Evolutionary conservation across 371 early-diverging fungal genomes (phyloP), one percentile per base, ranked within the genome.

Genomic region (Thermomucor indicae-seudaticae): DNA sequence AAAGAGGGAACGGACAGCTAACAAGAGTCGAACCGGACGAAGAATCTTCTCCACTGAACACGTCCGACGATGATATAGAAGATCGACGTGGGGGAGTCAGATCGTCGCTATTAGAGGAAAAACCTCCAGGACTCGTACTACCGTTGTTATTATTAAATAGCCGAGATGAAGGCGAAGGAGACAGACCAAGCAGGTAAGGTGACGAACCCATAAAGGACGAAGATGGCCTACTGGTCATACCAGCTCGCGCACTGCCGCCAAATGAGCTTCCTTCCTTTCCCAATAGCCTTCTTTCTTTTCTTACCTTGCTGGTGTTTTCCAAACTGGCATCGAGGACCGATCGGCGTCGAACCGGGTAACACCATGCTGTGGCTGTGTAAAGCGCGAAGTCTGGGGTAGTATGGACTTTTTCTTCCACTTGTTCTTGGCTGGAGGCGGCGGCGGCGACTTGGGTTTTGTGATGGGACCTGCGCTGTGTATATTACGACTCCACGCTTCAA

Each of bases 401-500:
- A 74, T 22, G 62, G 25, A 14, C 55, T 60, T 49, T 58, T 70
- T 19, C 68, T 67, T 48, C n/a, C n/a, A n/a, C n/a, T 48, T 64
- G 31, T 40, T 40, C 44, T 24, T 51, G 51, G 7, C 35, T 47
- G 12, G 56, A 48, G 20, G 14, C 29, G 42, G 40, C 3, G 41
- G 11, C 12, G 7, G 14, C 24, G 39, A 27, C 16, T 27, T 17
- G 10, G 49, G 38, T 39, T 51, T 64, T 6, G 59, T 45, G 12
- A 63, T 43, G 23, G 78, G 80, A 11, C 51, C 60, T 14, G 47
- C 27, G 29, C 55, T 53, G 25, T 68, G 58, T 43, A 77, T 78
- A 31, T 73, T 76, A 1, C 71, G 62, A 44, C 75, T 68, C 83
- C 85, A 85, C 31, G 67, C 64, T 49, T 85, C 85, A 30, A 85